Evolutionary conservation across 2,329 filamentous ascomycete species (phyloP), one percentile per base, ranked within the genome.

Genomic region (Emericellopsis cladophorae): DNA sequence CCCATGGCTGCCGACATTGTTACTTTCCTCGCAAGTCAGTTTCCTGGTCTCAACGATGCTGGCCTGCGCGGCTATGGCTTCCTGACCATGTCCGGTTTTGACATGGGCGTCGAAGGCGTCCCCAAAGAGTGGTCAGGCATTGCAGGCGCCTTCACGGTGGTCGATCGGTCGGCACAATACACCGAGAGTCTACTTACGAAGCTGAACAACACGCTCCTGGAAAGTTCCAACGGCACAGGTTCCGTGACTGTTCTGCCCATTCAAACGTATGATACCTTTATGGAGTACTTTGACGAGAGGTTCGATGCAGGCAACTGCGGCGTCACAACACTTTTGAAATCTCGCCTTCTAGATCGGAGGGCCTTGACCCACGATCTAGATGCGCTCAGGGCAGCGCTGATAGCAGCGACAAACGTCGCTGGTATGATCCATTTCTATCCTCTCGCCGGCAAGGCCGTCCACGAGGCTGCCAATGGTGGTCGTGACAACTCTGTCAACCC

Each of bases 1-100:
- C 54, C 62, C 0, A 51, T 57, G 22, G 68, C 66, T 42, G 71
- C 64, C 47, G 58, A 72, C 7, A 59, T 70, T 1, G 53, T 76
- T 2, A 57, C 64, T 1, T 67, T 65, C 18, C 60, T 72, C 40
- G 57, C 72, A 5, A 61, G 62, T 0, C 54, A 60, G 9, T 60
- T 72, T 7, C 70, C 73, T 0, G 48, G 54, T 0, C 56, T 78
- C 0, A 64, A 63, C 8, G 67, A 70, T 16, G 62, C 64, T 0
- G 74, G 74, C 5, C 59, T 76, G 7, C 69, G 69, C 11, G 66
- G 67, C 2, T 74, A 71, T 48, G 64, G 65, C 24, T 51, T 51
- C 21, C 53, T 76, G 22, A 55, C 56, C 1, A 42, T 41, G 1
- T 40, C 45, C 14, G 56, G 59, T 1, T 55, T 57, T 0, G 67